Conservation (phyloP, 176 grass and related monocot species). For the Paspalum notatum region DNA sequence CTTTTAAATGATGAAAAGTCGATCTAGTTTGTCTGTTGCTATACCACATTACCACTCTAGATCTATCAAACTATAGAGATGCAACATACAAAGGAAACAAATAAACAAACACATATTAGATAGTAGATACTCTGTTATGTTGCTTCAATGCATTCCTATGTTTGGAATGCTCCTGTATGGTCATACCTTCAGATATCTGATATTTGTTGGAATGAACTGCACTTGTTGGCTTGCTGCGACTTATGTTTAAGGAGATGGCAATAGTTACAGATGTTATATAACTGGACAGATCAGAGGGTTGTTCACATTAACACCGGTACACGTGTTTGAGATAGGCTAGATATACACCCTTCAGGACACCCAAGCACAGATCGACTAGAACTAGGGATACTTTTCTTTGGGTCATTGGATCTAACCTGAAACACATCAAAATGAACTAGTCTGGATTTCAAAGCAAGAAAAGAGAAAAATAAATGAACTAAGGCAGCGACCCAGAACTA, state of each 20-base stretch:
- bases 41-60: background rate
- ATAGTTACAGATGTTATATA: background rate
- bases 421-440: too few relatives aligned
- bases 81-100: background rate
- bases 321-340: background rate
- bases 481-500: too few relatives aligned
- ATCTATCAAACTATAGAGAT: background rate
- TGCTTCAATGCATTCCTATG: constrained; percentile 11
- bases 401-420: too few relatives aligned
- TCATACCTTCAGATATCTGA: background rate
- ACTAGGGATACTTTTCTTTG: too few relatives aligned
- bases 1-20: background rate
- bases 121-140: background rate
- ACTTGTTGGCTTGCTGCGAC: background rate
- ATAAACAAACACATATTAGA: background rate
- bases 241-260: background rate
- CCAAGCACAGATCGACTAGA: too few relatives aligned
- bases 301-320: background rate
- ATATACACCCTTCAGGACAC: background rate
- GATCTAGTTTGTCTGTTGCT: background rate
- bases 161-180: background rate
- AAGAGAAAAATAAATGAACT: too few relatives aligned
- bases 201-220: background rate
- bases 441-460: too few relatives aligned
- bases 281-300: background rate